These are phyloP conservation scores for Leccinum fibrillosum DNA, from an alignment of 768 basidiomycete species.

Conservation along the genomic window DNA sequence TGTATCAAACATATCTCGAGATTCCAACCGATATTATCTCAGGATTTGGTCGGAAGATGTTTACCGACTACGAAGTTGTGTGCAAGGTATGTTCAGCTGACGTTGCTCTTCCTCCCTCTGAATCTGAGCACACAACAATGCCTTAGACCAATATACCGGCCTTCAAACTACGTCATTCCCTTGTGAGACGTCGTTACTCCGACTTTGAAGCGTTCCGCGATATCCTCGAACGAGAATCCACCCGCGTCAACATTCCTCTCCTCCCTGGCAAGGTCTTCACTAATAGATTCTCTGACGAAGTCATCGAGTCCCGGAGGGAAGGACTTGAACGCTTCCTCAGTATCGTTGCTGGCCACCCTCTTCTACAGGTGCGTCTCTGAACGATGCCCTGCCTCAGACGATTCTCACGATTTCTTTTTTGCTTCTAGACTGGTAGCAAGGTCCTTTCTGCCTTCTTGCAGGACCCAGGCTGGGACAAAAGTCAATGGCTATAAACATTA, in stretches of 20 bases:
- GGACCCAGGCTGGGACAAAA: slow-evolving; percentile 88
- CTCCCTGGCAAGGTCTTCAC: slow-evolving; percentile 99
- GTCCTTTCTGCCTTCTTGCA: slow-evolving; percentile 95
- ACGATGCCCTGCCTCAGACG: background rate
- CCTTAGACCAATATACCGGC: slow-evolving; percentile 95
- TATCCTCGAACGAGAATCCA: slow-evolving; percentile 94
- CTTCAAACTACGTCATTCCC: slow-evolving; percentile 93
- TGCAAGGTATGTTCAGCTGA: slow-evolving; percentile 65
- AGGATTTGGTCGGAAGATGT: slow-evolving; percentile 98
- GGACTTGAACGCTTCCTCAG: slow-evolving; percentile 94
- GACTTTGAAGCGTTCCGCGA: slow-evolving; percentile 98
- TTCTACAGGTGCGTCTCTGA: slow-evolving; percentile 69
- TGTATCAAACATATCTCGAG: background rate
- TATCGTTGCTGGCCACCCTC: slow-evolving; percentile 94
- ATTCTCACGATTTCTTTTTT: slow-evolving; percentile 4
- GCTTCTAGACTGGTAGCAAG: slow-evolving; percentile 83
- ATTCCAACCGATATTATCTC: background rate
- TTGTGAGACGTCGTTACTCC: slow-evolving; percentile 84
- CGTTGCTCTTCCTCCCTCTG: background rate
- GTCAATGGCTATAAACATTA: slow-evolving; percentile 64
- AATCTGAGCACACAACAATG: background rate
- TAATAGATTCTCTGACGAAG: slow-evolving; percentile 96
- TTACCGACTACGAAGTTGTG: slow-evolving; percentile 98
- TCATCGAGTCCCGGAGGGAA: slow-evolving; percentile 89
- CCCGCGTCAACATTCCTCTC: slow-evolving; percentile 95